phyloP scores from a whole-genome alignment of 345 rosid species.

The Arabidopsis suecica region DNA sequence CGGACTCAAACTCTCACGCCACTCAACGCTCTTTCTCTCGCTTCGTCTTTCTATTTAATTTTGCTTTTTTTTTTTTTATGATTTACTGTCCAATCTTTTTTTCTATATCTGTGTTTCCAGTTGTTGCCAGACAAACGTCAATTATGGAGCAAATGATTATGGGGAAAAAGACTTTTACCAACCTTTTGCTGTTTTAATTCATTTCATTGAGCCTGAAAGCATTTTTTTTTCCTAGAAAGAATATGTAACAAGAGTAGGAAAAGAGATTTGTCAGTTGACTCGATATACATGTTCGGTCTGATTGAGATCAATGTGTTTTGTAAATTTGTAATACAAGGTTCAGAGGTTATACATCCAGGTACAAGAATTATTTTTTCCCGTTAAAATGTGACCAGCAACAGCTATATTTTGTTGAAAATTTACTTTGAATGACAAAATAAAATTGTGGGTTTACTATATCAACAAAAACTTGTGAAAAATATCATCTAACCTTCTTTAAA shows the following conservation, averaged over 20 bases:
- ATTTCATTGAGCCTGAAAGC: background rate
- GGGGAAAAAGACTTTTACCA: background rate
- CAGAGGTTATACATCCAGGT: background rate
- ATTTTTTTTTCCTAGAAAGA: background rate
- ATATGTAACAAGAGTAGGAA: background rate
- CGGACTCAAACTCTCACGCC: conserved; percentile 35
- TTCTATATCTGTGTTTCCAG: conserved; percentile 3
- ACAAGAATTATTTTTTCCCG: background rate
- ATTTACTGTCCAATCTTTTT: background rate
- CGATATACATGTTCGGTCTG: background rate
- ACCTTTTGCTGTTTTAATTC: background rate
- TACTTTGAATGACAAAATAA: too few species aligned
- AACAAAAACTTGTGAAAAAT: too few species aligned
- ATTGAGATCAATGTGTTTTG: background rate
- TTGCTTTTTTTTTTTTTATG: background rate
- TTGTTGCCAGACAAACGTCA: conserved; percentile 30
- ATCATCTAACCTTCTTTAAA: too few species aligned
- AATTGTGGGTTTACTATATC: too few species aligned
- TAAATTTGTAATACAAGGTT: background rate
- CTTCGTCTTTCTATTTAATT: conserved; percentile 22
- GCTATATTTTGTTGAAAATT: too few species aligned
- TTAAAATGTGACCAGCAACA: too few species aligned
- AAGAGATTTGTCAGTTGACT: conserved; percentile 12
- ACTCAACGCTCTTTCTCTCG: conserved; percentile 36
- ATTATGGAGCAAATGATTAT: conserved; percentile 36